Evolutionary conservation across 2,329 filamentous ascomycete species (phyloP).

Genomic region (Exophiala sp.): DNA sequence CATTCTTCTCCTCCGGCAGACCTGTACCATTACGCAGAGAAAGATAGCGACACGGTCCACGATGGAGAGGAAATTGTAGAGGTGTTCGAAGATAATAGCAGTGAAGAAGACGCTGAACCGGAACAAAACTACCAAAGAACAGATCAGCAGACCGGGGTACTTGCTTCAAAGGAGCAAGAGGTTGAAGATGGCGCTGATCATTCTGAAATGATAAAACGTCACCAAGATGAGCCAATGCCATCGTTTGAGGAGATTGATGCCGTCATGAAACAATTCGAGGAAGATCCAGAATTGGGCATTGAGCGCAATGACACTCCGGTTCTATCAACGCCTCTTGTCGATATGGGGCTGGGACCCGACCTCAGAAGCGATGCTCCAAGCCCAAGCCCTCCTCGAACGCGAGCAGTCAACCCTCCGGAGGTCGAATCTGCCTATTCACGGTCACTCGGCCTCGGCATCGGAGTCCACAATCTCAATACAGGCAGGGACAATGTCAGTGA

Average conservation of each 20-base stretch:
- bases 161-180: background rate
- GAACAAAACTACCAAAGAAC: background rate
- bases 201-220: background rate
- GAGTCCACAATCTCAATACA: slow-evolving; percentile 61
- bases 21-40: slow-evolving; percentile 10
- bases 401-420: slow-evolving; percentile 7
- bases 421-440: slow-evolving; percentile 47
- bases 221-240: slow-evolving; percentile 17
- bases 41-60: slow-evolving; percentile 4
- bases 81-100: slow-evolving; percentile 14
- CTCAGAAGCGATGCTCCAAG: slow-evolving; percentile 69
- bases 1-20: slow-evolving; percentile 18
- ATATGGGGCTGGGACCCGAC: slow-evolving; percentile 42
- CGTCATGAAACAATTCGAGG: slow-evolving; percentile 81
- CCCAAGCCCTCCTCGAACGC: slow-evolving; percentile 62
- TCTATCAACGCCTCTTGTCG: slow-evolving; percentile 51
- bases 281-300: slow-evolving; percentile 70
- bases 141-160: background rate
- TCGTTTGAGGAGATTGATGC: slow-evolving; percentile 73
- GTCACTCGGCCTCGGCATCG: slow-evolving; percentile 62
- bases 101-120: slow-evolving; percentile 8
- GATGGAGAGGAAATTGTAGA: slow-evolving; percentile 17
- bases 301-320: slow-evolving; percentile 52
- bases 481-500: slow-evolving; percentile 60
- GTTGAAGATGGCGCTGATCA: background rate